Base-by-base conservation (phyloP, 2,329 filamentous ascomycete species). In the Calonectria pseudoturangicola region DNA sequence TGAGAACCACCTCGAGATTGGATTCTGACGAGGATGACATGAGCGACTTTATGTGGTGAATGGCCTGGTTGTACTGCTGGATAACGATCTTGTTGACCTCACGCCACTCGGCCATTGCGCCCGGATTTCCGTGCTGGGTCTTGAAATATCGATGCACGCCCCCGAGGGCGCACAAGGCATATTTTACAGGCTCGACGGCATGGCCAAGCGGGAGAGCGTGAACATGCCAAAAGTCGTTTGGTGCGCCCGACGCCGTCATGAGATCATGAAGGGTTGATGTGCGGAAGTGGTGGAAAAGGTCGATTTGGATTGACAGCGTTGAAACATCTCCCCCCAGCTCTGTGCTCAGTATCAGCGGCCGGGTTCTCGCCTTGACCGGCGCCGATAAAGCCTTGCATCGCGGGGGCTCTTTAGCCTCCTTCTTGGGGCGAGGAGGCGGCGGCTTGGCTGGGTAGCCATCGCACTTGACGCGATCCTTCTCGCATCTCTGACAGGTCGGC, bases 11-110 rank as follows among this genome's bases (percentile, higher is more conserved):
- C 27, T 60, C 54, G 21, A 60, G 54, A 18, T 60, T 60, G 2
- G 54, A 60, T 60, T 60, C 54, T 5, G 54, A 60, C 33, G 54
- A 39, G 13, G 36, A 25, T 1, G 54, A 41, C 54, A 60, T 60
- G 54, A 60, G 54, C 54, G 54, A 60, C 33, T 60, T 60, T 6
- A 60, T 60, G 54, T 60, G 54, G 36, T 60, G 54, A 27, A 60
- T 60, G 13, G 54, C n/a, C 54, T 60, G 54, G 36, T 60, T 60
- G 36, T 60, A 60, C 36, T 60, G 54, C 54, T 60, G 54, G 5
- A 60, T 60, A 5, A 60, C 54, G 18, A 60, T 60, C 33, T 36
- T 39, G 33, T 41, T 25, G 3, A 60, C n/a, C n/a, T 60, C 54
- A 36, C 33, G 54, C 54, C 54, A 36, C 33, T 60, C 54, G 6